Evolutionary conservation across 2,329 filamentous ascomycete genomes (phyloP).

Genomic region (Mariannaea elegans): DNA sequence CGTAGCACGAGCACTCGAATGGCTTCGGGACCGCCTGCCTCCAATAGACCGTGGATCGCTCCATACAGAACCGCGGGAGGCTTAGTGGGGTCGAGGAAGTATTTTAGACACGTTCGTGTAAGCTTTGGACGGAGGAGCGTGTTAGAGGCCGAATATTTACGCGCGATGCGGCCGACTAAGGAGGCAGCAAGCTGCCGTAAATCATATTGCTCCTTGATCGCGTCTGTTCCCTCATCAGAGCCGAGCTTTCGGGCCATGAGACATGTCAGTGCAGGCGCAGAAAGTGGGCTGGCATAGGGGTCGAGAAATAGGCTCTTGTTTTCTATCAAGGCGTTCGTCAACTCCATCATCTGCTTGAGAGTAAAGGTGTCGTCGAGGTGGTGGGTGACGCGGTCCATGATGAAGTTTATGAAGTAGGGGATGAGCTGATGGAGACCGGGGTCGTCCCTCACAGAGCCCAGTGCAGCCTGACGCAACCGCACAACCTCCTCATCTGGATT

Average conservation of each 20-base stretch:
- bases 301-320: slow-evolving; percentile 81
- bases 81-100: slow-evolving; percentile 87
- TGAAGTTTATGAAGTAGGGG: slow-evolving; percentile 96
- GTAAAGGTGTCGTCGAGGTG: slow-evolving; percentile 89
- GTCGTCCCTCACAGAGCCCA: slow-evolving; percentile 86
- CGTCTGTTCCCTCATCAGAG: slow-evolving; percentile 60
- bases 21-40: slow-evolving; percentile 74
- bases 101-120: slow-evolving; percentile 91
- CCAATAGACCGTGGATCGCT: slow-evolving; percentile 80
- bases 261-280: slow-evolving; percentile 91
- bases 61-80: slow-evolving; percentile 88
- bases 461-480: slow-evolving; percentile 80
- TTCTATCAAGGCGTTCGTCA: slow-evolving; percentile 83
- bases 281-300: slow-evolving; percentile 70
- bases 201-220: slow-evolving; percentile 73
- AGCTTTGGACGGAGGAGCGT: slow-evolving; percentile 87
- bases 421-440: slow-evolving; percentile 94
- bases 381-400: slow-evolving; percentile 95
- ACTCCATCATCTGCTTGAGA: slow-evolving; percentile 90
- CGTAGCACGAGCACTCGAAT: slow-evolving; percentile 65
- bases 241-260: slow-evolving; percentile 82
- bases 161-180: slow-evolving; percentile 80
- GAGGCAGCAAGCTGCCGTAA: slow-evolving; percentile 87
- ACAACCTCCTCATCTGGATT: slow-evolving; percentile 80
- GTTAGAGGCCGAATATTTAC: slow-evolving; percentile 83